phyloP scores from a whole-genome alignment of 176 grass and related monocot species.

The Secale cereale region DNA sequence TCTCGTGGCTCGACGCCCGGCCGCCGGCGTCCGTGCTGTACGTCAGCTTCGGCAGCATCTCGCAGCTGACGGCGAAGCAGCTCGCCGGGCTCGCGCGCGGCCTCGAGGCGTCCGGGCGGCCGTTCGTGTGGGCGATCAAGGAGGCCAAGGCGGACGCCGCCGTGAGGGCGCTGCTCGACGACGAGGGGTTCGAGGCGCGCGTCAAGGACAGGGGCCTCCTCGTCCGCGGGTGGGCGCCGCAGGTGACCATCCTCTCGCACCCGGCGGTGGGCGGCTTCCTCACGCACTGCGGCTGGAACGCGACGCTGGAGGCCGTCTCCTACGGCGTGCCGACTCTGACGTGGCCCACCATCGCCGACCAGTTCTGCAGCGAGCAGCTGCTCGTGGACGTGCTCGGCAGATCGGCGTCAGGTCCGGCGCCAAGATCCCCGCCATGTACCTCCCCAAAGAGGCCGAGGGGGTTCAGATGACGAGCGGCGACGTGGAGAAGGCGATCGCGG shows the following conservation, averaged over 20 bases:
- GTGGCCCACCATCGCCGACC: conserved; percentile 51
- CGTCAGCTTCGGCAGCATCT: conserved; percentile 49
- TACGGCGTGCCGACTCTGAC: conserved; percentile 55
- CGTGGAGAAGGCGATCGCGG: too few species aligned
- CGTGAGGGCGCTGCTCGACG: conserved; percentile 35
- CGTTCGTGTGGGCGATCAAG: conserved; percentile 60
- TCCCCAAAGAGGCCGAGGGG: too few species aligned
- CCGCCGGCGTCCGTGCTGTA: conserved; percentile 41
- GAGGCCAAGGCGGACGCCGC: conserved; percentile 27
- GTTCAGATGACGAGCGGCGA: too few species aligned
- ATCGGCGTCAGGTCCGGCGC: too few species aligned
- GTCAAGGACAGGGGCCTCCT: conserved; percentile 44
- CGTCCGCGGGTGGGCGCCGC: conserved; percentile 48
- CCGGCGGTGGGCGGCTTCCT: conserved; percentile 44
- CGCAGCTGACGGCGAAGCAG: conserved; percentile 23
- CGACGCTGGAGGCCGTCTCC: conserved; percentile 39
- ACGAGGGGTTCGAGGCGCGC: conserved; percentile 44
- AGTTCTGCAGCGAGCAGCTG: conserved; percentile 56
- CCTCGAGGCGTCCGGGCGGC: conserved; percentile 39
- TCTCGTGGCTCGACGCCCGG: conserved; percentile 42
- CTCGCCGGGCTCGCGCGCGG: conserved; percentile 29
- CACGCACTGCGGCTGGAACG: conserved; percentile 71
- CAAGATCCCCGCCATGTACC: too few species aligned
- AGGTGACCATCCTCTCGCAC: conserved; percentile 57
- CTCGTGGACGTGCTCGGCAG: conserved; percentile 50